A percentile compares a stretch with the other conserved stretches of the same genome.
These are phyloP conservation scores for Sedum album DNA, from an alignment of 164 flowering plant genomes.

Conservation along the genomic window DNA sequence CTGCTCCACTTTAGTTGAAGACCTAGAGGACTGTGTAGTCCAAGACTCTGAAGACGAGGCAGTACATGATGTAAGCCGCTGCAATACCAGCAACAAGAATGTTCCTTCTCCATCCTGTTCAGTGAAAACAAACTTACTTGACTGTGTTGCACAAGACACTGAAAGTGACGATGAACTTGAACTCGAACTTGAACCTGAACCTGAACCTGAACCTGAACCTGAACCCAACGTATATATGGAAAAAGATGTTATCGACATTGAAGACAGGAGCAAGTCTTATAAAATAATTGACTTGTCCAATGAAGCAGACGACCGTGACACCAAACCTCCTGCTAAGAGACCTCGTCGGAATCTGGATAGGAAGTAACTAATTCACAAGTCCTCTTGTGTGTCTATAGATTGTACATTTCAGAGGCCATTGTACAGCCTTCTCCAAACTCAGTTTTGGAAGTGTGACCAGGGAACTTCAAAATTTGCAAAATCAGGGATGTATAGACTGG, in stretches of 20 bases:
- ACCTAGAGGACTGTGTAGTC: background rate
- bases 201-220: background rate
- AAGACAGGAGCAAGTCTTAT: conserved; percentile 4
- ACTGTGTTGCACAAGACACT: background rate
- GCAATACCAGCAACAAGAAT: background rate
- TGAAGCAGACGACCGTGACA: background rate
- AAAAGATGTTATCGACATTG: conserved; percentile 4
- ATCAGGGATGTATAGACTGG: too few species aligned
- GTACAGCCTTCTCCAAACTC: background rate
- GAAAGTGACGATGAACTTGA: background rate
- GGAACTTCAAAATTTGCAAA: too few species aligned
- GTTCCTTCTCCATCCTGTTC: background rate
- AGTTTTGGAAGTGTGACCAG: too few species aligned
- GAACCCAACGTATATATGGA: background rate
- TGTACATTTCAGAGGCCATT: background rate
- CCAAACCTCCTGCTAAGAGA: background rate
- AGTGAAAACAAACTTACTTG: background rate
- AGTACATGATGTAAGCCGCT: background rate
- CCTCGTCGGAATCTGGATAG: background rate
- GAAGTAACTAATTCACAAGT: background rate
- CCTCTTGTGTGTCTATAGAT: too few species aligned
- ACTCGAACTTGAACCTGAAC: background rate
- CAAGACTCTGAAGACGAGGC: conserved; percentile 5
- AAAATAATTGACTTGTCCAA: conserved; percentile 3
- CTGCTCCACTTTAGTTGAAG: background rate